A percentile compares a stretch with the other conserved stretches of the same genome.
Conservation (phyloP, 2,329 filamentous ascomycete species). For the Sporothrix sp. region DNA sequence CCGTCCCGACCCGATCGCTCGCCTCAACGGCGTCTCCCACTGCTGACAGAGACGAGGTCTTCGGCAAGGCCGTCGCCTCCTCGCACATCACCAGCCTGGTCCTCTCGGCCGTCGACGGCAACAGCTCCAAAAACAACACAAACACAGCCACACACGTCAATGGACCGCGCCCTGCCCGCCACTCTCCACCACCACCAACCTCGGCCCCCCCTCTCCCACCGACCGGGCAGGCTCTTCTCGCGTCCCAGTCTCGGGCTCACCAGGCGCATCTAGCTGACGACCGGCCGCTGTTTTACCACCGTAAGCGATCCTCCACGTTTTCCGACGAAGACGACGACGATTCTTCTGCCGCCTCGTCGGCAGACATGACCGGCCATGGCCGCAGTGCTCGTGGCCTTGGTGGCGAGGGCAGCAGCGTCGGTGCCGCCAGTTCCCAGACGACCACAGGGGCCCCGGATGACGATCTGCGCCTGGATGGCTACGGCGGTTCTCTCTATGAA, state of each 20-base stretch:
- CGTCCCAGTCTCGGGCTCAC: neutral
- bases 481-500: neutral
- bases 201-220: constrained; percentile 12
- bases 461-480: constrained; percentile 8
- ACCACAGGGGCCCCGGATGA: constrained; percentile 14
- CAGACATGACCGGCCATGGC: constrained; percentile 16
- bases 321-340: constrained; percentile 8
- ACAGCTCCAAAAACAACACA: neutral
- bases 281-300: constrained; percentile 4
- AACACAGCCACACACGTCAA: neutral
- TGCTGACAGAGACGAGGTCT: neutral
- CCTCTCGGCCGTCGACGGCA: constrained; percentile 13
- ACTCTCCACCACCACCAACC: constrained; percentile 9
- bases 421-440: constrained; percentile 16
- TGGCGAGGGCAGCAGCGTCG: constrained; percentile 12
- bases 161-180: constrained; percentile 6
- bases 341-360: constrained; percentile 15
- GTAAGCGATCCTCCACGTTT: constrained; percentile 1
- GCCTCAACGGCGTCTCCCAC: neutral
- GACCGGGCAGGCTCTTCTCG: neutral
- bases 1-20: constrained; percentile 8
- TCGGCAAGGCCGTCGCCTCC: constrained; percentile 9
- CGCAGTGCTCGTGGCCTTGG: neutral
- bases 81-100: constrained; percentile 5
- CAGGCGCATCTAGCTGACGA: constrained; percentile 6